These are phyloP conservation scores for Deuterostichococcus epilithicus DNA, from an alignment of 139 green algal species.

Conservation along the genomic window DNA sequence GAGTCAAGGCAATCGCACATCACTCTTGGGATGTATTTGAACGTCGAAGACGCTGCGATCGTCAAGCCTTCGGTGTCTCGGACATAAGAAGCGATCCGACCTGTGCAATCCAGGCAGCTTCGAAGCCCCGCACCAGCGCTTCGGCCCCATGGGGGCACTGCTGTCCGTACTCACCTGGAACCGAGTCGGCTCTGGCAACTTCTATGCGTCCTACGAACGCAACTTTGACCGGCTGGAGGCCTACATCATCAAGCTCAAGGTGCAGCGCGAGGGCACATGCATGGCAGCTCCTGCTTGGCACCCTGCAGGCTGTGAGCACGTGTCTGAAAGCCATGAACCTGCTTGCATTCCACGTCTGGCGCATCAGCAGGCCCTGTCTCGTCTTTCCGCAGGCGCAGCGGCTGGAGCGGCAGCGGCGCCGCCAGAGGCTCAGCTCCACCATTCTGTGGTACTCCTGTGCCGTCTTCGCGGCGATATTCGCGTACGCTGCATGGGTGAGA, in stretches of 20 bases:
- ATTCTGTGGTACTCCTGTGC: not conserved
- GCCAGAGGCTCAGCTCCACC: not conserved
- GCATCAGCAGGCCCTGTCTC: no score
- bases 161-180: not conserved
- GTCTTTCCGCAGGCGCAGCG: not conserved
- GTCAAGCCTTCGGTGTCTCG: no score
- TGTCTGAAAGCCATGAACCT: no score
- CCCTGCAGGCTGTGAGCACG: no score
- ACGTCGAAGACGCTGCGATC: no score
- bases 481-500: not conserved
- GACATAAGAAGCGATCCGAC: no score
- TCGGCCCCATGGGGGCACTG: not conserved
- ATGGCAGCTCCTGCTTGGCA: no score
- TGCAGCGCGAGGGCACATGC: not conserved
- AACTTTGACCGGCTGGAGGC: not conserved
- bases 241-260: not conserved
- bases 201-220: not conserved
- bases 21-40: no score
- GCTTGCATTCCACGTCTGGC: no score
- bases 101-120: no score
- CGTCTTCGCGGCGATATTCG: not conserved
- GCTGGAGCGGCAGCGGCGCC: not conserved
- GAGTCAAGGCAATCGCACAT: no score
- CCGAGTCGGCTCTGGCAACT: not conserved
- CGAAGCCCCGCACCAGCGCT: no score